These are phyloP conservation scores for Scheffersomyces segobiensis DNA, from an alignment of 1,139 yeast genomes.

Conservation along the genomic window DNA sequence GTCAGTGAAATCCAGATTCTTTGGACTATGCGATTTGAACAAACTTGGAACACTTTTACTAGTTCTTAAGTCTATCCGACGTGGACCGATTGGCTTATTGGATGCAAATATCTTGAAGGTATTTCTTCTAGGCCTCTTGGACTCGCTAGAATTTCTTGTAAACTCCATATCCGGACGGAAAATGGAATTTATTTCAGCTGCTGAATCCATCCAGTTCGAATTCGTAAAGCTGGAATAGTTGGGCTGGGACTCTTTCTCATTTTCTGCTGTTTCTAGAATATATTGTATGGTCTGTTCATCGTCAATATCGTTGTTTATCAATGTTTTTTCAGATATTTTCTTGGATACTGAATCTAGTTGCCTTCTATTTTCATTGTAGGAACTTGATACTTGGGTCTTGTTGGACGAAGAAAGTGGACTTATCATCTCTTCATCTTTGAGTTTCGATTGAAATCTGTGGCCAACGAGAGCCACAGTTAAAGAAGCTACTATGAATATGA, in stretches of 20 bases:
- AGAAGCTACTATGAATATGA: slow-evolving; percentile 9
- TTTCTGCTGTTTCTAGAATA: background rate
- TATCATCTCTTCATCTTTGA: background rate
- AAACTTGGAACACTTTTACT: slow-evolving; percentile 11
- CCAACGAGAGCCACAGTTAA: background rate
- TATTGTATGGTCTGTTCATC: background rate
- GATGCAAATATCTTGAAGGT: background rate
- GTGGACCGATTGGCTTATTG: slow-evolving; percentile 1
- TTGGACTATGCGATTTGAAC: slow-evolving; percentile 2
- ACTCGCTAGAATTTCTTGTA: background rate
- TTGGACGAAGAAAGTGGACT: background rate
- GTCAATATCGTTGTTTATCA: background rate
- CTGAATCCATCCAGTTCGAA: slow-evolving; percentile 23
- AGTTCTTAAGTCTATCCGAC: slow-evolving; percentile 4
- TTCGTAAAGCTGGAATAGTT: slow-evolving; percentile 11
- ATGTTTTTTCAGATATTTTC: background rate
- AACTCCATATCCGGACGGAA: background rate
- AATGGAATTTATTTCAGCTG: slow-evolving; percentile 2
- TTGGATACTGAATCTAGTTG: background rate
- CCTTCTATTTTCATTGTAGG: background rate
- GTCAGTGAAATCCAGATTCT: slow-evolving; percentile 2
- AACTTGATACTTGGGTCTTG: background rate
- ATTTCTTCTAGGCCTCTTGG: slow-evolving; percentile 1
- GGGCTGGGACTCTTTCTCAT: background rate
- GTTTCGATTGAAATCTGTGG: background rate